phyloP scores from a whole-genome alignment of 2,329 filamentous ascomycete species.

The Colletotrichum cuscutae region DNA sequence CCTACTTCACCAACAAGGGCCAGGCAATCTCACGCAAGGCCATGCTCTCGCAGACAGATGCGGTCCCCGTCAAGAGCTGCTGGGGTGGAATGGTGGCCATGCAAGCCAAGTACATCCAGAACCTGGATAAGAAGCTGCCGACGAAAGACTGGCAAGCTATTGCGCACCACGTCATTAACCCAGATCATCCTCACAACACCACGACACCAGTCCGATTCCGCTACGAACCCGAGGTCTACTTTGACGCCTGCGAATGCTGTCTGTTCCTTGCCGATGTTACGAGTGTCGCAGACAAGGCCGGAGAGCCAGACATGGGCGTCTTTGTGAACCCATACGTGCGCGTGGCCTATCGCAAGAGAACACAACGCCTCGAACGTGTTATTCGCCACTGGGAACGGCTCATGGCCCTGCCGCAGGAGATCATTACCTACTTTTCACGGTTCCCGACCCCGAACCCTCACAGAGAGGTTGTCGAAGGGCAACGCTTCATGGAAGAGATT shows the following conservation, averaged over 20 bases:
- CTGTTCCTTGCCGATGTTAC: conserved; percentile 63
- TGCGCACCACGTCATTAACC: conserved; percentile 44
- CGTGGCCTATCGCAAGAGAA: conserved; percentile 68
- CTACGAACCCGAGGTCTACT: conserved; percentile 66
- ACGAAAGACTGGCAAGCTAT: conserved; percentile 43
- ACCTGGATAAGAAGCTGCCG: conserved; percentile 44
- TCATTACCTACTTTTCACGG: conserved; percentile 65
- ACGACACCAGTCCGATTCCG: conserved; percentile 45
- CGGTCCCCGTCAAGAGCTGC: conserved; percentile 77
- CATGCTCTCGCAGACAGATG: conserved; percentile 68
- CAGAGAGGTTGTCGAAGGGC: conserved; percentile 67
- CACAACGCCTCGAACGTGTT: conserved; percentile 41
- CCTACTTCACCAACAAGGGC: conserved; percentile 69
- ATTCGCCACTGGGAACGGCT: conserved; percentile 74
- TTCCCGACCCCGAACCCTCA: conserved; percentile 71
- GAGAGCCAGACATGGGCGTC: conserved; percentile 55
- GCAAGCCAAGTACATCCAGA: conserved; percentile 69
- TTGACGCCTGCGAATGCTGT: conserved; percentile 74
- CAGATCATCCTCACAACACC: conserved; percentile 42
- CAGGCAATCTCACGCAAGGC: conserved; percentile 67
- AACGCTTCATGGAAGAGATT: conserved; percentile 60
- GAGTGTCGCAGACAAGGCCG: conserved; percentile 45
- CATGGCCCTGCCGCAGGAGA: conserved; percentile 66
- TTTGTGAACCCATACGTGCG: conserved; percentile 82
- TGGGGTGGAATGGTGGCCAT: conserved; percentile 83